A percentile compares a stretch with the other conserved stretches of the same genome.
These are phyloP conservation scores for Amanita brunnescens DNA, from an alignment of 768 basidiomycete species.

Conservation along the genomic window DNA sequence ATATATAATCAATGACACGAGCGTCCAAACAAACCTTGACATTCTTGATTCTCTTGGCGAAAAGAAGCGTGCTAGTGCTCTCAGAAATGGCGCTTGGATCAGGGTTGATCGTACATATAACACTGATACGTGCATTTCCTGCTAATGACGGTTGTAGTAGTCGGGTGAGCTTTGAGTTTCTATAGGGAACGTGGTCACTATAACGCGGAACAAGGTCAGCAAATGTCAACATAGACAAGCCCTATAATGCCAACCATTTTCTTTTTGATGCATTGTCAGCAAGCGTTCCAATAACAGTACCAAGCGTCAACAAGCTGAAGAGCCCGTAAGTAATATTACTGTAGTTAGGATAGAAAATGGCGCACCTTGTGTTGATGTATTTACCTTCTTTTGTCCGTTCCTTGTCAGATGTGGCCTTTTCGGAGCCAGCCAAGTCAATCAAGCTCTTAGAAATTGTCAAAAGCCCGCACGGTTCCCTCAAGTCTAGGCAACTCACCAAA, in stretches of 20 bases:
- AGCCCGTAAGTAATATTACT: slow-evolving; percentile 8
- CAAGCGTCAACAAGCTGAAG: slow-evolving; percentile 77
- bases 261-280: slow-evolving; percentile 79
- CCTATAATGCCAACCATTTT: slow-evolving; percentile 43
- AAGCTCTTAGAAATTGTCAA: slow-evolving; percentile 47
- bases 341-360: not conserved
- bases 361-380: slow-evolving; percentile 87
- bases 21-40: slow-evolving; percentile 49
- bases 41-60: slow-evolving; percentile 86
- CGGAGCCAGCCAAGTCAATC: slow-evolving; percentile 94
- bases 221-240: not conserved
- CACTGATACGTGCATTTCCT: slow-evolving; percentile 92
- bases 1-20: not conserved
- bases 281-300: slow-evolving; percentile 85
- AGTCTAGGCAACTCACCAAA: slow-evolving; percentile 36
- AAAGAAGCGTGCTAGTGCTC: slow-evolving; percentile 81
- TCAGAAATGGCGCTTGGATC: slow-evolving; percentile 72
- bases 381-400: slow-evolving; percentile 94
- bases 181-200: slow-evolving; percentile 88
- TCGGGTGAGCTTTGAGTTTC: slow-evolving; percentile 91
- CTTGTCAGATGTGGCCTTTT: slow-evolving; percentile 92
- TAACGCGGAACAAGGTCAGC: not conserved
- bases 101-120: slow-evolving; percentile 94
- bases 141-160: slow-evolving; percentile 92
- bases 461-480: not conserved